Conservation (phyloP, 192 early-diverging fungal genomes). For the Entophlyctis helioformis region DNA sequence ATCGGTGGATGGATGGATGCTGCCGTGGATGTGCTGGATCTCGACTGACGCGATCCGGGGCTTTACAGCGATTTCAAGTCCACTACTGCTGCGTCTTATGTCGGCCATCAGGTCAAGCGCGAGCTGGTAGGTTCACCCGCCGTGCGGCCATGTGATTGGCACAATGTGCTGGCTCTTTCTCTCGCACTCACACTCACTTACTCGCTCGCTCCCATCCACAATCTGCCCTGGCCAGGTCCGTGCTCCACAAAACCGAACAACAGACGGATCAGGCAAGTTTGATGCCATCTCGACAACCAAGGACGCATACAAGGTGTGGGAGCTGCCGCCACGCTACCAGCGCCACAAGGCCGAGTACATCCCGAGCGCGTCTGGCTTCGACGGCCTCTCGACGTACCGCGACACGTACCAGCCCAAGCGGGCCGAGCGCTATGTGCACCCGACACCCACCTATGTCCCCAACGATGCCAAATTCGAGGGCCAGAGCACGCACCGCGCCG, state of each 20-base stretch:
- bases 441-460: slow-evolving; percentile 1
- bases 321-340: slow-evolving; percentile 7
- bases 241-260: no score
- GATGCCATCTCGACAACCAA: slow-evolving; percentile 22
- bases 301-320: slow-evolving; percentile 22
- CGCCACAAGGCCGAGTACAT: no score
- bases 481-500: slow-evolving; percentile 19
- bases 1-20: no score
- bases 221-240: not conserved
- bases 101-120: slow-evolving; percentile 10
- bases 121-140: no score
- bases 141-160: no score
- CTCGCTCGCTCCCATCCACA: not conserved
- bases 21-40: no score
- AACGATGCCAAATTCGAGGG: slow-evolving; percentile 24
- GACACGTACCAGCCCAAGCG: slow-evolving; percentile 17
- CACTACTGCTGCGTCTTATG: slow-evolving; percentile 26
- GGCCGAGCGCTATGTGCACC: slow-evolving; percentile 1
- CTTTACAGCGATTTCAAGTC: slow-evolving; percentile 37
- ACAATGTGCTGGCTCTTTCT: no score
- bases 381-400: no score
- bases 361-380: no score
- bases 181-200: not conserved
- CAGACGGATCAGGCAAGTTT: slow-evolving; percentile 18
- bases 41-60: no score